Base-by-base conservation (phyloP, 2,329 filamentous ascomycete genomes). In the Dactylellina leptospora region DNA sequence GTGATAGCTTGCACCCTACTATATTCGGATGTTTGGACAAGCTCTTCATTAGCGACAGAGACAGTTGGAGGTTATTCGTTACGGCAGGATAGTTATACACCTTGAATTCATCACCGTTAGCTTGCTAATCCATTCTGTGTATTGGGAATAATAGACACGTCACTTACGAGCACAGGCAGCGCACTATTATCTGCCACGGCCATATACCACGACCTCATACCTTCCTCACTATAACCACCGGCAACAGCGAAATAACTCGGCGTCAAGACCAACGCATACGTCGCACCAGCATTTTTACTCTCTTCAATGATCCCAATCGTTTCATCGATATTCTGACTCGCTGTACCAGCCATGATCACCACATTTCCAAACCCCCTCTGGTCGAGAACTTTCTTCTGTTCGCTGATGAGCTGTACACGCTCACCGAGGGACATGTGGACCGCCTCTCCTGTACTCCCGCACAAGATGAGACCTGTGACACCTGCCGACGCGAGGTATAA, bases 1-100 rank as follows among this genome's bases (percentile, higher is more conserved):
- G 87, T 0, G 86, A 89, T 75, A 90, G 84, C 80, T 90, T 90
- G 80, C 85, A 88, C 54, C 87, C 87, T 2, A 89, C 87, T 66
- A 89, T 88, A 76, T 89, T 89, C 27, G 85, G 83, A 77, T 89
- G 87, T 60, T 83, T 80, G 4, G 87, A 82, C 23, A 90, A 84
- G 0, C 77, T 78, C 16, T 78, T 85, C 76, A 86, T 87, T 0
- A 86, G 87, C 6, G 84, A 81, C 1, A 86, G 85, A 0, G 83
- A 80, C 68, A 89, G 82, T 75, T 83, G 82, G 76, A 89, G 81
- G 75, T 86, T 85, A 81, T 89, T 90, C 8, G 86, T 87, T 20
- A 90, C 87, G 55, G 85, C 87, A 0, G 87, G 87, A 79, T 88
- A 88, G 78, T 88, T 84, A 78, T 88, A 88, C 64, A 72, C 68